Conservation (phyloP, 73 alveolate genomes). For the Paramecium biaurelia region DNA sequence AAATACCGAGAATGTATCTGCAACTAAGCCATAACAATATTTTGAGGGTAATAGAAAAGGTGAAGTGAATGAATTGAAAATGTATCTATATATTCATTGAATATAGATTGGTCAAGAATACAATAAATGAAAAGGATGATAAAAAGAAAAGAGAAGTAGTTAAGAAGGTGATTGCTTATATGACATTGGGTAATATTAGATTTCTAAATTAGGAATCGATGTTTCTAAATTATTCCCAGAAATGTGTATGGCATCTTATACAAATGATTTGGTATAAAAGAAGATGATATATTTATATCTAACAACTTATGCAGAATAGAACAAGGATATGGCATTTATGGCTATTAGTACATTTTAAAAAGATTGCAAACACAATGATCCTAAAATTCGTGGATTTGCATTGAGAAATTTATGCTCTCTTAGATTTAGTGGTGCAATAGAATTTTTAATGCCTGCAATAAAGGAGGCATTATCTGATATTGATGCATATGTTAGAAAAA, state of each 20-base stretch:
- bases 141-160: slow-evolving; percentile 91
- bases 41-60: slow-evolving; percentile 96
- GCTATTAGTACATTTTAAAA: slow-evolving; percentile 96
- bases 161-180: slow-evolving; percentile 96
- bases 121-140: slow-evolving; percentile 83
- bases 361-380: slow-evolving; percentile 94
- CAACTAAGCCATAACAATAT: slow-evolving; percentile 86
- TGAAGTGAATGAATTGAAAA: slow-evolving; percentile 92
- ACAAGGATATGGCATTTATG: slow-evolving; percentile 92
- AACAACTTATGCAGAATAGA: slow-evolving; percentile 94
- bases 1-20: slow-evolving; percentile 42
- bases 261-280: slow-evolving; percentile 96
- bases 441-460: slow-evolving; percentile 90
- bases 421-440: slow-evolving; percentile 93
- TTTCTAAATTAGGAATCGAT: slow-evolving; percentile 71
- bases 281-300: slow-evolving; percentile 96
- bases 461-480: slow-evolving; percentile 93
- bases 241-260: slow-evolving; percentile 95
- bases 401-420: slow-evolving; percentile 92
- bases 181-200: slow-evolving; percentile 88
- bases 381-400: slow-evolving; percentile 97
- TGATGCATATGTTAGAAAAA: slow-evolving; percentile 98
- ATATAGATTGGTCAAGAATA: slow-evolving; percentile 81
- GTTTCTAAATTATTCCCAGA: slow-evolving; percentile 93
- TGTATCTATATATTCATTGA: not conserved